A percentile compares a stretch with the other conserved stretches of the same genome.
phyloP scores from a whole-genome alignment of 805 yeast genomes.

The Tetrapisispora phaffii region DNA sequence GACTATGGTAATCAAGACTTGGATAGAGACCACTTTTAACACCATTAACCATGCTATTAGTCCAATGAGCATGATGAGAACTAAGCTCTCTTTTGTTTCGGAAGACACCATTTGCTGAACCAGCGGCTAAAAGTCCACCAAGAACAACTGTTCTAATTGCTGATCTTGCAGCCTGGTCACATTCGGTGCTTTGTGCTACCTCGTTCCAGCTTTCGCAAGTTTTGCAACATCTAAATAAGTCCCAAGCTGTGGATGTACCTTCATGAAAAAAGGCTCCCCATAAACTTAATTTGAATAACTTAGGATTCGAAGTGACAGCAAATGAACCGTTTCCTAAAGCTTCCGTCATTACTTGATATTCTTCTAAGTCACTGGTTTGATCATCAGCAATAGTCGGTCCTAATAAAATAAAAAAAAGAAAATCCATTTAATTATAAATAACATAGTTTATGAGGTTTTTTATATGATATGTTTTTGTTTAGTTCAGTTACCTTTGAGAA shows the following conservation, averaged over 20 bases:
- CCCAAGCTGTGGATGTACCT: not conserved
- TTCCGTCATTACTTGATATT: not conserved
- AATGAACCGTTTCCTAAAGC: not conserved
- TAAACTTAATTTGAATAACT: not conserved
- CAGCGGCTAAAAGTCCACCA: not conserved
- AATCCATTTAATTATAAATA: not conserved
- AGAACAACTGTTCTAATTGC: not conserved
- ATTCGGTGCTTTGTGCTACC: not conserved
- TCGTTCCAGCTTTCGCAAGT: not conserved
- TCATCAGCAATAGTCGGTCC: not conserved
- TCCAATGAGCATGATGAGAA: not conserved
- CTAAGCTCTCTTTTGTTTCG: not conserved
- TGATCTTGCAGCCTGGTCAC: slow-evolving; percentile 1
- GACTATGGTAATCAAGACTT: not conserved
- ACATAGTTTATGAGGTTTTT: not conserved
- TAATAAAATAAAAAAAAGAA: not conserved
- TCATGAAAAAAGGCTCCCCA: not conserved
- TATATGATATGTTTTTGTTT: not conserved
- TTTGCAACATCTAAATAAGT: not conserved
- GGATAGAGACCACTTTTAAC: not conserved
- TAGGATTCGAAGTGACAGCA: not conserved
- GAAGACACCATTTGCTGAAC: not conserved
- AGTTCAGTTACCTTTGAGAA: not conserved
- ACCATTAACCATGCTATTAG: not conserved
- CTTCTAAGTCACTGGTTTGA: not conserved